Conservation (phyloP, 345 rosid species). For the Gossypium ekmanianum region DNA sequence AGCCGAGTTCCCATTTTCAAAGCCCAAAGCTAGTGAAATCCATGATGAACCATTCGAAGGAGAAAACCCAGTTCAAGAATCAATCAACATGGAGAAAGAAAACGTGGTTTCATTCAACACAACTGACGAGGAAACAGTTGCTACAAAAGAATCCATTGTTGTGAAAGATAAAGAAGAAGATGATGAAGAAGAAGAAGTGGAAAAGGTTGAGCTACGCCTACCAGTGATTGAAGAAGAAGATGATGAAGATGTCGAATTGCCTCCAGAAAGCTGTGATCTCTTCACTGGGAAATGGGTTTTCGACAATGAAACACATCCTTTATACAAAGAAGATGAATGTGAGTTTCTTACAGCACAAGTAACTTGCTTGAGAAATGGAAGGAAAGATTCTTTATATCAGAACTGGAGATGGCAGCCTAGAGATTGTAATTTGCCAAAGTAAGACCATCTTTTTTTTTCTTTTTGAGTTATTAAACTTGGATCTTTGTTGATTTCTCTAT, state of each 20-base stretch:
- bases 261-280: constrained; percentile 76
- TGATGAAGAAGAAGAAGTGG: constrained; percentile 31
- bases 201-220: constrained; percentile 22
- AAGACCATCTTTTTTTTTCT: background rate
- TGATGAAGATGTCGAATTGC: constrained; percentile 58
- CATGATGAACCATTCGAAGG: constrained; percentile 24
- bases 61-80: constrained; percentile 36
- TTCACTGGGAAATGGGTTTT: constrained; percentile 81
- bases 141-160: constrained; percentile 9
- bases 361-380: constrained; percentile 86
- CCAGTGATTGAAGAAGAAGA: constrained; percentile 31
- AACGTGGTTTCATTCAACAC: background rate
- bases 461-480: background rate
- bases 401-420: constrained; percentile 97
- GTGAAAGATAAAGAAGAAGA: constrained; percentile 41
- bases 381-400: constrained; percentile 77
- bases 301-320: constrained; percentile 59
- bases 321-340: constrained; percentile 81
- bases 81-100: constrained; percentile 18
- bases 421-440: constrained; percentile 84
- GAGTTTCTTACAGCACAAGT: constrained; percentile 79
- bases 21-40: constrained; percentile 36
- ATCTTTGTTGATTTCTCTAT: background rate
- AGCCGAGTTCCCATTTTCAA: constrained; percentile 71
- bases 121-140: background rate